Base-by-base conservation (phyloP, 495 filamentous ascomycete genomes). In the Hypomontagnella submonticulosa region DNA sequence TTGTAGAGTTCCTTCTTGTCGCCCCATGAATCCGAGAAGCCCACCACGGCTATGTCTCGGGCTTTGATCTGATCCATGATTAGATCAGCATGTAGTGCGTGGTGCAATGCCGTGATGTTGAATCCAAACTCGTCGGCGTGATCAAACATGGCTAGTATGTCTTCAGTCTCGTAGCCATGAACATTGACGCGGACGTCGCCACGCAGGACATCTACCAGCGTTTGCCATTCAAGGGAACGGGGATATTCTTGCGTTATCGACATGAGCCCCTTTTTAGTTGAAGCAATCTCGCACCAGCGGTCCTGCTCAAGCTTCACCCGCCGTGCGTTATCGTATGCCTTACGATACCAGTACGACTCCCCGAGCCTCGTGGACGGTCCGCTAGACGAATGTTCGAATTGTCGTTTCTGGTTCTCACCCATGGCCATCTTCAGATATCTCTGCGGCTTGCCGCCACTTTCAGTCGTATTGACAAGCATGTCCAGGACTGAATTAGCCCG, bases 361-460 rank as follows among this genome's bases (percentile, higher is more conserved):
- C 63, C 63, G 2, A 66, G 40, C n/a, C 63, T 48, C 10, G 63
- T 66, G 30, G 63, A 55, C 10, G 63, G 63, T 1, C 63, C 63
- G 36, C 34, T 76, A 5, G 71, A 63, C 43, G 70, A 74, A 58
- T 78, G 51, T 18, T 60, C 73, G 53, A 81, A 83, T 1, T 79
- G 74, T 1, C 73, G 1, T 60, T 77, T 75, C 1, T 83, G 79
- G 65, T 86, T 86, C 70, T 84, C 83, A 9, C 84, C 84, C 65
- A 82, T 85, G 3, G 84, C 84, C 83, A 87, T 85, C 70, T 87
- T 87, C 73, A 87, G 79, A 63, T 83, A 85, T 42, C 78, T 66
- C 46, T 79, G 76, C 33, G 79, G 73, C 41, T 81, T 70, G 8
- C 66, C 64, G 20, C 75, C 68, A 6, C 77, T 74, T 20, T 76